phyloP scores from a whole-genome alignment of 2,329 filamentous ascomycete genomes.

The Penicillium capsulatum region DNA sequence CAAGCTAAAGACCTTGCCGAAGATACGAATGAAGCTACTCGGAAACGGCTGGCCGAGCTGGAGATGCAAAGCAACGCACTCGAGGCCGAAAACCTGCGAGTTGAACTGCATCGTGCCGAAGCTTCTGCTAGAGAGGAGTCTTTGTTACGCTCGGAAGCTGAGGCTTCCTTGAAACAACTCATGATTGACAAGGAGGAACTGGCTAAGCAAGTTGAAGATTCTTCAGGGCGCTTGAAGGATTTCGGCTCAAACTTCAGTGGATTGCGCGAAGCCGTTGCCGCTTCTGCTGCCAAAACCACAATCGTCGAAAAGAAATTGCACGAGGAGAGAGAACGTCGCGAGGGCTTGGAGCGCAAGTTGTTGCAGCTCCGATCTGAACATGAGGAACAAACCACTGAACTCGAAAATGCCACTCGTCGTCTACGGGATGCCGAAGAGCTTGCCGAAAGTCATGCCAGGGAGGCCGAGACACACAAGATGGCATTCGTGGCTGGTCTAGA shows the following conservation, averaged over 20 bases:
- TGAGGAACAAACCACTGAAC: constrained; percentile 71
- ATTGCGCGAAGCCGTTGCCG: constrained; percentile 70
- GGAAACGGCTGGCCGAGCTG: constrained; percentile 77
- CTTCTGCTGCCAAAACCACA: constrained; percentile 71
- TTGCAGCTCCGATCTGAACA: constrained; percentile 74
- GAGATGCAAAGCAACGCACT: constrained; percentile 78
- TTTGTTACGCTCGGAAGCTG: constrained; percentile 70
- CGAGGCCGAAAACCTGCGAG: constrained; percentile 79
- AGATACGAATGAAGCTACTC: constrained; percentile 76
- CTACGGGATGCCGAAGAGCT: constrained; percentile 83
- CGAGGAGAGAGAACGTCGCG: constrained; percentile 73
- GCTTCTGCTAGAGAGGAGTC: constrained; percentile 76
- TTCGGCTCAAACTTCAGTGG: constrained; percentile 68
- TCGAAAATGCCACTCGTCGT: constrained; percentile 68
- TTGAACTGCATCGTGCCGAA: constrained; percentile 77
- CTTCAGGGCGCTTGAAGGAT: constrained; percentile 62
- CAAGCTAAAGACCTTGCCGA: constrained; percentile 79
- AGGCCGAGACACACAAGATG: constrained; percentile 78
- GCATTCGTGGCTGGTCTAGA: constrained; percentile 79
- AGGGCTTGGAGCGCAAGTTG: constrained; percentile 72
- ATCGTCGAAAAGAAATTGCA: constrained; percentile 72
- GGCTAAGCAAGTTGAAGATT: constrained; percentile 63
- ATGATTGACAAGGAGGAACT: constrained; percentile 81
- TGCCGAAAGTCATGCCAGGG: constrained; percentile 78
- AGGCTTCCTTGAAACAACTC: constrained; percentile 69